A percentile compares a stretch with the other conserved stretches of the same genome.
Evolutionary conservation across 192 early-diverging fungal species (phyloP).

Genomic region (Gryganskiella cystojenkinii): DNA sequence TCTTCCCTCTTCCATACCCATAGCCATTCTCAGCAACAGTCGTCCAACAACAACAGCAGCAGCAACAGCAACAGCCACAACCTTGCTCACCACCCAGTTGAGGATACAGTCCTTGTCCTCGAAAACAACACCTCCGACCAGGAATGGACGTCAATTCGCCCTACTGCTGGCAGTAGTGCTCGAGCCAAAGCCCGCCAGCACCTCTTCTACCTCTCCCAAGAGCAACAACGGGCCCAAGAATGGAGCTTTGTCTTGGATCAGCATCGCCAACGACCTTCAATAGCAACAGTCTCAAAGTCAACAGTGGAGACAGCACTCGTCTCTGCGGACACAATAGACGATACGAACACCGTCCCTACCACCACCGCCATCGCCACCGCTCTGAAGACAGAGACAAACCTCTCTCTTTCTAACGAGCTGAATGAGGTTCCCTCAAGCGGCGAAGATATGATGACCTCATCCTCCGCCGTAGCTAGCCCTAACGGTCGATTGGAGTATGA

Average conservation of each 20-base stretch:
- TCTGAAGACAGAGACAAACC: neutral
- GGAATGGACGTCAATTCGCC: conserved; percentile 33
- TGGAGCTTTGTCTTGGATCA: conserved; percentile 31
- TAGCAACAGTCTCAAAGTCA: neutral
- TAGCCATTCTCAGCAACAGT: too few relatives aligned
- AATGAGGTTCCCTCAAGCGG: neutral
- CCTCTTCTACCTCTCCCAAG: conserved; percentile 9
- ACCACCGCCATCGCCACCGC: neutral
- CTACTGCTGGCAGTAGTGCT: conserved; percentile 5
- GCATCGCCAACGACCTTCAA: neutral
- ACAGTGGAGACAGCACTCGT: neutral
- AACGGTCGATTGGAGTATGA: neutral
- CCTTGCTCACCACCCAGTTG: neutral
- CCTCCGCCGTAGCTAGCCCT: too few relatives aligned
- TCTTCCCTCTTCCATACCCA: too few relatives aligned
- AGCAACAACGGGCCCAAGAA: conserved; percentile 28
- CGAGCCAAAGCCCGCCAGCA: conserved; percentile 24
- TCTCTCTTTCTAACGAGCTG: neutral
- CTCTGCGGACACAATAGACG: neutral
- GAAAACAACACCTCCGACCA: conserved; percentile 11
- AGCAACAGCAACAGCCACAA: too few relatives aligned
- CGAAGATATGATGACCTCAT: neutral
- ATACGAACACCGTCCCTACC: neutral
- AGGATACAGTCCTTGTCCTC: conserved; percentile 15
- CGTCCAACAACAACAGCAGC: too few relatives aligned